A percentile compares a stretch with the other conserved stretches of the same genome.
Evolutionary conservation across 768 basidiomycete genomes (phyloP).

Genomic region (Termitomyces bulborhizus): DNA sequence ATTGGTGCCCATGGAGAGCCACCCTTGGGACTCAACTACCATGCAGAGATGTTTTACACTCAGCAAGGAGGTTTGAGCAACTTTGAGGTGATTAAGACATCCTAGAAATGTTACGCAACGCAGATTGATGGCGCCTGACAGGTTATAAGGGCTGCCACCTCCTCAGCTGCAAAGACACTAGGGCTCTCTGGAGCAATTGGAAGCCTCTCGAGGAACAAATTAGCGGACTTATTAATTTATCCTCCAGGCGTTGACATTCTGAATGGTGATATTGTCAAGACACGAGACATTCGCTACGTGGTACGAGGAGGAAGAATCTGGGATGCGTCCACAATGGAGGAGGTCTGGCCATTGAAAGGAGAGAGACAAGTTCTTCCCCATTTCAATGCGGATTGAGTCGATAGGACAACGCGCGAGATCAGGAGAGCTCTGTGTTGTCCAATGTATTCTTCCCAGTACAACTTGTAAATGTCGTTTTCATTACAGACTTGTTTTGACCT

Average conservation of each 20-base stretch:
- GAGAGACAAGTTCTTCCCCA: constrained; percentile 49
- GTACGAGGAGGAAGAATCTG: constrained; percentile 65
- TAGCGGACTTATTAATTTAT: constrained; percentile 68
- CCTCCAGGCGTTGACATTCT: constrained; percentile 55
- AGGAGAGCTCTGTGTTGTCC: background rate
- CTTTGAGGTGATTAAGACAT: constrained; percentile 49
- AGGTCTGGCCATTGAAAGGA: constrained; percentile 66
- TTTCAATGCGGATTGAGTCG: constrained; percentile 41
- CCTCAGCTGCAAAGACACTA: constrained; percentile 56
- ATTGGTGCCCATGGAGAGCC: constrained; percentile 75
- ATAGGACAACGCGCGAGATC: background rate
- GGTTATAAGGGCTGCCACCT: constrained; percentile 67
- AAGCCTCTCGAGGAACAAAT: constrained; percentile 56
- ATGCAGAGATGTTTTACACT: constrained; percentile 67
- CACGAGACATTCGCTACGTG: constrained; percentile 49
- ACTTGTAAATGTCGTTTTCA: background rate
- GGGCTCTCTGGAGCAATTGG: constrained; percentile 59
- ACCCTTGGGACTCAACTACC: constrained; percentile 70
- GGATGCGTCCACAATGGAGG: constrained; percentile 60
- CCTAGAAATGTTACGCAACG: background rate
- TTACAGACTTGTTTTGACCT: background rate
- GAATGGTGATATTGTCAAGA: constrained; percentile 40
- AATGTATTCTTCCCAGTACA: background rate
- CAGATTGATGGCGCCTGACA: constrained; percentile 15
- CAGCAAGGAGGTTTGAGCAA: constrained; percentile 58